Percentiles rank a stretch among this genome's conserved stretches.
phyloP scores from a whole-genome alignment of 2,329 filamentous ascomycete genomes.

The Zymoseptoria ardabiliae region DNA sequence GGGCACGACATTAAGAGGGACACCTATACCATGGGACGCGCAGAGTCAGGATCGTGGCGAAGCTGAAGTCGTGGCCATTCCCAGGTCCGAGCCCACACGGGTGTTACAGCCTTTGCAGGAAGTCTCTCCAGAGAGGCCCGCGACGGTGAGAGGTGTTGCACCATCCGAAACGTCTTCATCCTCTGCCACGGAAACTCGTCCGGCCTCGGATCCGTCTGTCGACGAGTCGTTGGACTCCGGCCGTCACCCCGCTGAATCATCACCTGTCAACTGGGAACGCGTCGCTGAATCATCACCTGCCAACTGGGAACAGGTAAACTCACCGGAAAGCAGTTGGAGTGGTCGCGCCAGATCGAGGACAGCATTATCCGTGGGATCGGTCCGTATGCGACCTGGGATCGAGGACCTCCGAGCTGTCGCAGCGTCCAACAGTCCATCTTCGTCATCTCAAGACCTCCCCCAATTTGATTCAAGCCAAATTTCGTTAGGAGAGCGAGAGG shows the following conservation, averaged over 20 bases:
- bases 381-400: not conserved
- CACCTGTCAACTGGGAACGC: not conserved
- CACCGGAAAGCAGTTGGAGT: not conserved
- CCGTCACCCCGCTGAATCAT: not conserved
- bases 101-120: slow-evolving; percentile 25
- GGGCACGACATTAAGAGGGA: slow-evolving; percentile 24
- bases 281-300: not conserved
- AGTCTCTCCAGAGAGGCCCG: slow-evolving; percentile 19
- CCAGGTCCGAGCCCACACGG: slow-evolving; percentile 13
- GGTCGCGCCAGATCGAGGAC: not conserved
- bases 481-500: slow-evolving; percentile 10
- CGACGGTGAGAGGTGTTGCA: slow-evolving; percentile 16
- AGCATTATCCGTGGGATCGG: not conserved
- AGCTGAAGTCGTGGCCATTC: slow-evolving; percentile 6
- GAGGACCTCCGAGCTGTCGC: not conserved
- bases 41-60: slow-evolving; percentile 18
- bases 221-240: not conserved
- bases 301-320: not conserved
- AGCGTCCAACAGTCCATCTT: not conserved
- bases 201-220: not conserved
- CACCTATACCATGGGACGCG: slow-evolving; percentile 23
- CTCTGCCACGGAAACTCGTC: slow-evolving; percentile 9
- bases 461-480: slow-evolving; percentile 12
- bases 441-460: slow-evolving; percentile 1
- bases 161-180: slow-evolving; percentile 13